Evolutionary conservation across 2,329 filamentous ascomycete species (phyloP), one percentile per base, ranked within the genome.

Genomic region (Cladobotryum mycophilum): DNA sequence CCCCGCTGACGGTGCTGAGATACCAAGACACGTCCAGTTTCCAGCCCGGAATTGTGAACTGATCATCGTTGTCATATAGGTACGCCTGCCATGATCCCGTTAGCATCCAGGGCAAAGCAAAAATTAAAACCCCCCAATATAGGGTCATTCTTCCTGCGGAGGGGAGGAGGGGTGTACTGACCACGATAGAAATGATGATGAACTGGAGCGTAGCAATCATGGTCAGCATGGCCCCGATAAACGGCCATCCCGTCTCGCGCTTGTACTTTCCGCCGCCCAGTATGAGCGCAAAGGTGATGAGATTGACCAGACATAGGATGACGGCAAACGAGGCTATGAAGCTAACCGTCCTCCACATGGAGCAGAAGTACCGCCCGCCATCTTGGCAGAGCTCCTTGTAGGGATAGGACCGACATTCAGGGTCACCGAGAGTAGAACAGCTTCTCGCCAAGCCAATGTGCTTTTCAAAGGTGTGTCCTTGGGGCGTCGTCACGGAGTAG

Each of bases 271-370:
- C 89, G 15, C 91, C 90, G 2, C 78, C 71, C 58, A 96, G 72
- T 43, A 95, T 82, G 45, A 95, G 81, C 30, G 85, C 63, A 68
- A 92, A 96, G 15, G 84, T 81, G 25, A 95, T 84, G n/a, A 95
- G 70, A 6, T 84, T 84, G 49, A 86, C 89, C 38, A 93, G 79
- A 67, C 95, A 85, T 37, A 93, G 66, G n/a, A 96, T 83, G 36
- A 89, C 81, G 7, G 87, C 80, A 60, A 96, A 88, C 47, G 85
- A 88, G 73, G 95, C 89, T 56, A 96, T 70, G 70, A 96, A 97
- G 20, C 88, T 90, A 35, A 89, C 84, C 22, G 84, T 89, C 53
- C 88, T 81, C 92, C 92, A 99, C 78, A 95, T 86, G 60, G 84
- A 86, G 75, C 93, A 97, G 71, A 97, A 96, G 62, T 84, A 82